Conservation (phyloP, 768 basidiomycete species). For the Tylopilus felleus region DNA sequence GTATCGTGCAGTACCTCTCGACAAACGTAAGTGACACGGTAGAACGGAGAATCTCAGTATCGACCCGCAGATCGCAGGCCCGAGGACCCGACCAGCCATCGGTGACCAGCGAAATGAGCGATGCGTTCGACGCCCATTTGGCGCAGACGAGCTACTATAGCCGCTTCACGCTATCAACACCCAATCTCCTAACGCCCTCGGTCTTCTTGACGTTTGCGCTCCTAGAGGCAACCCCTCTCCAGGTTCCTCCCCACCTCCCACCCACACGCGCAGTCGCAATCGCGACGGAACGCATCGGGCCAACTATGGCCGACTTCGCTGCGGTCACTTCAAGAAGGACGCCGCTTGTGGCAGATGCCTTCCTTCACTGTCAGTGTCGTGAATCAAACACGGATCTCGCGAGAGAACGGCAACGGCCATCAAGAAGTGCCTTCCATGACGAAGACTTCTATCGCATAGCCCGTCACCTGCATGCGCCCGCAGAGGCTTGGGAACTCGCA, state of each 20-base stretch:
- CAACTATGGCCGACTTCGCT: constrained; percentile 52
- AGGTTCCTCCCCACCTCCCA: constrained; percentile 50
- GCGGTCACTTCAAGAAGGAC: constrained; percentile 42
- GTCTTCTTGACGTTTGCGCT: constrained; percentile 53
- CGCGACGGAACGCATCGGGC: constrained; percentile 44
- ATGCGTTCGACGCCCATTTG: constrained; percentile 8
- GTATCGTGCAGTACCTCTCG: constrained; percentile 22
- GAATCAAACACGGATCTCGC: constrained; percentile 32
- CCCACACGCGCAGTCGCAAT: constrained; percentile 44
- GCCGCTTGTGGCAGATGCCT: constrained; percentile 48
- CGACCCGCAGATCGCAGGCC: constrained; percentile 21
- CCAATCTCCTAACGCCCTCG: constrained; percentile 42
- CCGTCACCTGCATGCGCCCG: constrained; percentile 10
- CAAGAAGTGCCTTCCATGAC: constrained; percentile 33
- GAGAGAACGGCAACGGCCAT: constrained; percentile 31
- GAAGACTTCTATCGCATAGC: constrained; percentile 39
- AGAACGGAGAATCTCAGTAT: constrained; percentile 15
- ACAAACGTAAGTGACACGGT: constrained; percentile 27
- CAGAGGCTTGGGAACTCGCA: constrained; percentile 25
- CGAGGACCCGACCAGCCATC: constrained; percentile 15
- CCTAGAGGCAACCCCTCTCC: constrained; percentile 43
- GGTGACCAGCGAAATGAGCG: constrained; percentile 6
- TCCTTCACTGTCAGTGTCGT: constrained; percentile 24
- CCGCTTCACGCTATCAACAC: constrained; percentile 27
- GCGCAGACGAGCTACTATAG: constrained; percentile 19